phyloP scores from a whole-genome alignment of 441 rosid species.

The Croton laevigatus region DNA sequence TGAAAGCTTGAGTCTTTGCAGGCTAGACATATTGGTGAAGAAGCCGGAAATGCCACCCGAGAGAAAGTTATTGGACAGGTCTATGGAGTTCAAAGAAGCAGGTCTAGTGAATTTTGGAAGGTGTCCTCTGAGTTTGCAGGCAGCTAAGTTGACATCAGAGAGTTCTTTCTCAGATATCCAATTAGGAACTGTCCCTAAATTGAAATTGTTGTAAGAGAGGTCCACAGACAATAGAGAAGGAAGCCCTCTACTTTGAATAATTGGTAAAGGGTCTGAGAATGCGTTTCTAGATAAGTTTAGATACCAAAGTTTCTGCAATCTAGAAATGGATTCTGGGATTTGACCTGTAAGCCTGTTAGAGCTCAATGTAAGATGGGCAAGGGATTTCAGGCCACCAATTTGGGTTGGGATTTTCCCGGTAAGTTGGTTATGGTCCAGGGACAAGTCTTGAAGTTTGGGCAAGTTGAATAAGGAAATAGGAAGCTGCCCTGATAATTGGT shows the following conservation, averaged over 20 bases:
- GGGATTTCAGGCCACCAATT: slow-evolving; percentile 61
- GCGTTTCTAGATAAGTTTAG: slow-evolving; percentile 82
- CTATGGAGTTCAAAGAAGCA: slow-evolving; percentile 56
- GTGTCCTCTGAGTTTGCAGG: slow-evolving; percentile 66
- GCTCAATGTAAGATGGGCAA: slow-evolving; percentile 61
- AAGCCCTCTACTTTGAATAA: slow-evolving; percentile 45
- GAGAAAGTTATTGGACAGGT: slow-evolving; percentile 69
- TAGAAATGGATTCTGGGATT: slow-evolving; percentile 64
- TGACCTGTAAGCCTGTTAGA: slow-evolving; percentile 62
- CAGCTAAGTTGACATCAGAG: slow-evolving; percentile 71
- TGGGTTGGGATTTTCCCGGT: slow-evolving; percentile 62
- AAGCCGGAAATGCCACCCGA: slow-evolving; percentile 55
- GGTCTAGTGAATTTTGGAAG: slow-evolving; percentile 67
- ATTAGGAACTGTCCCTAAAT: slow-evolving; percentile 60
- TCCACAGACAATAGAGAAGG: slow-evolving; percentile 80
- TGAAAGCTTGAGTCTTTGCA: slow-evolving; percentile 68
- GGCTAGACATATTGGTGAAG: slow-evolving; percentile 55
- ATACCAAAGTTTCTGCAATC: slow-evolving; percentile 75
- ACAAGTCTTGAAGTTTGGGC: slow-evolving; percentile 53
- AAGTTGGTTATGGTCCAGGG: slow-evolving; percentile 66
- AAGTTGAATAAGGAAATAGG: slow-evolving; percentile 65
- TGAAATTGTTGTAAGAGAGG: slow-evolving; percentile 76
- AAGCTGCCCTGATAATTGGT: slow-evolving; percentile 57
- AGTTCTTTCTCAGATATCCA: slow-evolving; percentile 67
- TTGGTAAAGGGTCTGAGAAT: slow-evolving; percentile 64